These are phyloP conservation scores for Pythium guiyangense DNA, from an alignment of 352 stramenopile species.

Conservation along the genomic window DNA sequence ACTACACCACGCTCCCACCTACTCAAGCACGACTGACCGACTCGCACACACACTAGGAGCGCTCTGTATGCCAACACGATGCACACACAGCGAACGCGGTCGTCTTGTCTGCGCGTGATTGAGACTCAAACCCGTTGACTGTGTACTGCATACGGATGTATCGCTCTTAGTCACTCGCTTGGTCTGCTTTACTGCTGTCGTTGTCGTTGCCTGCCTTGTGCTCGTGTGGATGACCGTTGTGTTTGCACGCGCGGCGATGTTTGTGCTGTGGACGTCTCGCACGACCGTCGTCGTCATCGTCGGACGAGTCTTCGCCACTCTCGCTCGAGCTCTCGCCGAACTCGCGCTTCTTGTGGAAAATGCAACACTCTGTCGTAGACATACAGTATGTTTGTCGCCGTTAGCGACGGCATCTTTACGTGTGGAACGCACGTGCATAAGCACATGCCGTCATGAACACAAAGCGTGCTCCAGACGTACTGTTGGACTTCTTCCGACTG, in stretches of 20 bases:
- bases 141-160: no score
- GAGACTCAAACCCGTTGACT: no score
- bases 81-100: background rate
- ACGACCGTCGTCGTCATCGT: constrained; percentile 14
- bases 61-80: background rate
- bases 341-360: constrained; percentile 91
- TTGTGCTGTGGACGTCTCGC: constrained; percentile 5
- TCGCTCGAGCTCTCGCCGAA: constrained; percentile 92
- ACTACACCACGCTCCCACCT: background rate
- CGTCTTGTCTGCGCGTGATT: no score
- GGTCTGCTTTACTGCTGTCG: background rate
- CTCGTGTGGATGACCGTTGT: constrained; percentile 4
- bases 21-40: background rate
- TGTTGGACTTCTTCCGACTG: constrained; percentile 89
- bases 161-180: background rate
- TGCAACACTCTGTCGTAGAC: constrained; percentile 77
- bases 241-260: constrained; percentile 3
- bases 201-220: background rate
- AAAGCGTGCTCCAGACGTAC: no score
- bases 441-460: background rate
- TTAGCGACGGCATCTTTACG: background rate
- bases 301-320: constrained; percentile 79
- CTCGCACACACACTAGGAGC: background rate
- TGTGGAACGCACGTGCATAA: background rate
- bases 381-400: background rate